Evolutionary conservation across 164 flowering plant genomes (phyloP), one percentile per base, ranked within the genome.

Genomic region (Tetracentron sinense): DNA sequence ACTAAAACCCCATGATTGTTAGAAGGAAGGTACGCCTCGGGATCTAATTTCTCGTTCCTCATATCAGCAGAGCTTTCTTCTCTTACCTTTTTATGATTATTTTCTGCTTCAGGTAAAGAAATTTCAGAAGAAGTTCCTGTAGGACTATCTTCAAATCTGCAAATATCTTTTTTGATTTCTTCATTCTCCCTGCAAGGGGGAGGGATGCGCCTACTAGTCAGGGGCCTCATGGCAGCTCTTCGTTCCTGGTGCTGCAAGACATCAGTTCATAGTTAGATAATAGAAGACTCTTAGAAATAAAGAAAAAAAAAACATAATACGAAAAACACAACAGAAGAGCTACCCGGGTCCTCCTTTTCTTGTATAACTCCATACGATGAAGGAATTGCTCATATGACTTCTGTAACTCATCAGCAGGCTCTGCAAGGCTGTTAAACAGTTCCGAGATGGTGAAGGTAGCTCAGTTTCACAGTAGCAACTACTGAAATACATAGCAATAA

Each of bases 341-440:
- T 72, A 89, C 95, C 86, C 76, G 82, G 56, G 68, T 65, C 71
- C 58, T 87, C 75, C 80, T 81, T 64, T 71, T 81, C 68, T 78
- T 86, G 61, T 81, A 77, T 27, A 72, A 78, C 62, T 82, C 79
- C 81, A 86, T 69, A 22, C 96, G 92, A 55, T 61, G 82, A 81
- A 94, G 87, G 74, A 91, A 89, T 70, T 86, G 84, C 70, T 85
- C 85, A 71, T 85, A 89, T 47, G 97, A 81, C 68, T 82, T 89
- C 72, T 91, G 88, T 76, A 94, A 79, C 69, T 86, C 88, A 65
- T 74, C 87, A 15, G 74, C 48, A 26, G 97, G 96, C 76, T 91
- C 95, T 48, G 99, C 97, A 70, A 87, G 88, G 67, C 99, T 94
- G 82, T 53, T 67, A 47, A 73, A 54, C 25, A 44, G 25, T 35